Percentiles rank a stretch among this genome's conserved stretches.
These are phyloP conservation scores for Usnea hakonensis DNA, from an alignment of 495 filamentous ascomycete species.

Conservation along the genomic window DNA sequence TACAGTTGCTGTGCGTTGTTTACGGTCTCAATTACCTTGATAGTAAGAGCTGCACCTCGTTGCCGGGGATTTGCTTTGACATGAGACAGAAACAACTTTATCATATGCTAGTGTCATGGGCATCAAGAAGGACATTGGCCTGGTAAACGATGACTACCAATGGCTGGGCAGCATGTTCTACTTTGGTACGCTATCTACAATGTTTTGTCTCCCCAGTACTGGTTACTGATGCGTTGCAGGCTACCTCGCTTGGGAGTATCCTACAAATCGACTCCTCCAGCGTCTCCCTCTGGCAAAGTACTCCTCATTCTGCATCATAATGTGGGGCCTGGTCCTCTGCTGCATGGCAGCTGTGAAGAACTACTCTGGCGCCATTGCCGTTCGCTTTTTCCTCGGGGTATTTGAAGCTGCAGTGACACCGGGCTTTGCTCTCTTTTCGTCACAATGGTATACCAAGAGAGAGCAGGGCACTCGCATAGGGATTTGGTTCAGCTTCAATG, in stretches of 20 bases:
- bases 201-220: background rate
- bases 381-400: slow-evolving; percentile 53
- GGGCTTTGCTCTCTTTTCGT: slow-evolving; percentile 55
- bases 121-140: slow-evolving; percentile 42
- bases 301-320: slow-evolving; percentile 46
- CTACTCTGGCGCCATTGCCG: slow-evolving; percentile 44
- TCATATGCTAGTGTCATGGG: slow-evolving; percentile 60
- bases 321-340: slow-evolving; percentile 50
- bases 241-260: slow-evolving; percentile 59
- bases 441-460: slow-evolving; percentile 56
- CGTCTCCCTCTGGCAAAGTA: slow-evolving; percentile 53
- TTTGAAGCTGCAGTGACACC: slow-evolving; percentile 58
- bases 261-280: slow-evolving; percentile 53
- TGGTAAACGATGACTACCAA: slow-evolving; percentile 40
- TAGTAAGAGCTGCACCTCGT: slow-evolving; percentile 32
- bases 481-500: slow-evolving; percentile 60
- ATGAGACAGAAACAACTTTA: slow-evolving; percentile 47
- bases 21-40: slow-evolving; percentile 61
- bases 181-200: slow-evolving; percentile 36
- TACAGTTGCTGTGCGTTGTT: slow-evolving; percentile 42
- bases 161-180: slow-evolving; percentile 56
- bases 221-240: slow-evolving; percentile 25
- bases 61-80: background rate
- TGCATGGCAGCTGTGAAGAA: slow-evolving; percentile 46
- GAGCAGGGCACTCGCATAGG: slow-evolving; percentile 52